Percentiles rank a stretch among this genome's conserved stretches.
Evolutionary conservation across 257 asterid genomes (phyloP).

Genomic region (Przewalskia tangutica): DNA sequence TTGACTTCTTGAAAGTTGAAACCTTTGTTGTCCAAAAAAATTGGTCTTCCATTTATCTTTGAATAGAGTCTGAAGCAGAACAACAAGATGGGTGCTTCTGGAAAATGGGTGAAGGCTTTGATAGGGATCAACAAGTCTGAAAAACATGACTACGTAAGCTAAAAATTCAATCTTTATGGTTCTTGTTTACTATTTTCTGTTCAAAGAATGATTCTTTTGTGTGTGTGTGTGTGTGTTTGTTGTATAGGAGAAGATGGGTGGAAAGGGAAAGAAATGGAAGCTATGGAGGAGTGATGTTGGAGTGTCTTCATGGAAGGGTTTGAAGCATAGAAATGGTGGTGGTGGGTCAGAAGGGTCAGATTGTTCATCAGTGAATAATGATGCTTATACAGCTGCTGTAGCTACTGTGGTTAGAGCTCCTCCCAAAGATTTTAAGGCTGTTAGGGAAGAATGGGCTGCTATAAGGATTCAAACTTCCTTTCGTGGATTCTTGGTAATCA

Average conservation of each 20-base stretch:
- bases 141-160: constrained; percentile 68
- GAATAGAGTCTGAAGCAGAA: constrained; percentile 2
- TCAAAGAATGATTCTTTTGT: too few species aligned
- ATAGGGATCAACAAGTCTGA: constrained; percentile 70
- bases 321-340: constrained; percentile 28
- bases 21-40: neutral
- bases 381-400: constrained; percentile 69
- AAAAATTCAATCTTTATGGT: constrained; percentile 11
- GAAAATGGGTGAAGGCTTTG: constrained; percentile 80
- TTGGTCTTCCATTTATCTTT: neutral
- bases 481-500: constrained; percentile 75
- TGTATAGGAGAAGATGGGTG: constrained; percentile 49
- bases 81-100: constrained; percentile 69
- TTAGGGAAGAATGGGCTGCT: constrained; percentile 90
- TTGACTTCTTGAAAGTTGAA: constrained; percentile 7
- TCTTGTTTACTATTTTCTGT: neutral
- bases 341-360: constrained; percentile 43
- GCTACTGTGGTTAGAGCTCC: constrained; percentile 87
- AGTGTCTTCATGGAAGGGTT: constrained; percentile 56
- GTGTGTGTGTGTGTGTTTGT: neutral
- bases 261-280: constrained; percentile 80
- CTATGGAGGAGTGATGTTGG: constrained; percentile 61
- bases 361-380: constrained; percentile 43
- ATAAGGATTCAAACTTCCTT: constrained; percentile 85
- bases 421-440: constrained; percentile 74